Conservation (phyloP, 371 early-diverging fungal genomes). For the Mucor piriformis region DNA sequence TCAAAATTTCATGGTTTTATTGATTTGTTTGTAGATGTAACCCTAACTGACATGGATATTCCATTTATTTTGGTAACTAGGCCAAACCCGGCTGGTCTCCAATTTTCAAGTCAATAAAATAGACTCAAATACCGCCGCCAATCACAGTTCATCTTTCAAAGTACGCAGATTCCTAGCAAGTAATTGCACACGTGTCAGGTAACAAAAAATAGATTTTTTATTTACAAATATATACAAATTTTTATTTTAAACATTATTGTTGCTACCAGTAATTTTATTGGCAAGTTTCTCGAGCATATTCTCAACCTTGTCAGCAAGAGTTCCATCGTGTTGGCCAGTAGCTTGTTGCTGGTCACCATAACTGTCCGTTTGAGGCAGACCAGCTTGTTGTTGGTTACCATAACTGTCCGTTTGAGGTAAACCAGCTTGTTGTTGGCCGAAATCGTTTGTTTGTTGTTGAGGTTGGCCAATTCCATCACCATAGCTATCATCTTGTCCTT, state of each 20-base stretch:
- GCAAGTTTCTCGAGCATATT: slow-evolving; percentile 17
- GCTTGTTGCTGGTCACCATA: slow-evolving; percentile 24
- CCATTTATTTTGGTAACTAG: not conserved
- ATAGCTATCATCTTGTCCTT: not conserved
- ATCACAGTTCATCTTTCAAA: not conserved
- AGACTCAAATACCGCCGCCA: not conserved
- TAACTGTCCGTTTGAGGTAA: not conserved
- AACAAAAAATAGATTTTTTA: not conserved
- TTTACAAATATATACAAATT: not conserved
- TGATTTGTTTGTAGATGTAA: not conserved
- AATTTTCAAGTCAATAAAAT: not conserved
- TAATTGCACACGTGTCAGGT: too few species aligned
- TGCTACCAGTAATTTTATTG: slow-evolving; percentile 8
- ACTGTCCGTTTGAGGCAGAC: not conserved
- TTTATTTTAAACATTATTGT: not conserved
- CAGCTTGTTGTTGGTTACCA: not conserved
- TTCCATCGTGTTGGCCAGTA: slow-evolving; percentile 1
- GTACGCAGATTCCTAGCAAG: too few species aligned
- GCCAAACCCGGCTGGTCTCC: too few species aligned
- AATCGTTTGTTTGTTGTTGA: not conserved
- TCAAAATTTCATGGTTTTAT: not conserved
- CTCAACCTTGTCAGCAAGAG: slow-evolving; percentile 23
- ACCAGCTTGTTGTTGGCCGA: not conserved
- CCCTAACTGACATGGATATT: too few species aligned
- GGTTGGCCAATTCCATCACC: not conserved